Base-by-base conservation (phyloP, 2,329 filamentous ascomycete genomes). In the Ilyonectria sp. region DNA sequence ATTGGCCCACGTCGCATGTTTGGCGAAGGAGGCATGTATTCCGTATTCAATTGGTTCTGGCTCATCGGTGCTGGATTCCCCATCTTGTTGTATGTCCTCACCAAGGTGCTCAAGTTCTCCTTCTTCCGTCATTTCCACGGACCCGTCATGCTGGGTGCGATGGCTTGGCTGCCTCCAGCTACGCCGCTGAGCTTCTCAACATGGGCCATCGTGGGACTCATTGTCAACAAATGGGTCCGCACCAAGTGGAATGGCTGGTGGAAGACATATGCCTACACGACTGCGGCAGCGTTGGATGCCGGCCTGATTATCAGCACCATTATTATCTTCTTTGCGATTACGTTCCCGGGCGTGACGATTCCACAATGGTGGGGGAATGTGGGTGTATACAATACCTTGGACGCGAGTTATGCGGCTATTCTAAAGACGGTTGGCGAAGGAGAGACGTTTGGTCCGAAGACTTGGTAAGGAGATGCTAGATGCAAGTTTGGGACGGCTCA, bases 141-240 rank as follows among this genome's bases (percentile, higher is more conserved):
- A 0, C 89, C 89, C 0, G 82, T 90, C 37, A 85, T 91, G 72
- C 87, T 90, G 63, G 87, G 86, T 15, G 87, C 86, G 13, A 83
- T 85, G 40, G 81, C 80, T 11, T 79, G 85, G 63, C 83, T 90
- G 13, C 89, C 89, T 1, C 89, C 89, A 0, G 89, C 89, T 0
- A 90, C 89, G 0, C 86, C 87, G 0, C 79, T 90, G 40, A 90
- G 84, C 69, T 91, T 90, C 73, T 84, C 86, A 17, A 79, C 83
- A 7, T 91, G 89, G 89, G 87, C 84, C 5, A 79, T 89, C 17
- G 82, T 88, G 13, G 89, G 89, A 0, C 81, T 86, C 50, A 68
- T 90, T 35, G 90, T 91, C 79, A 89, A 91, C 73, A 85, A 87
- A 70, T 82, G 79, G 60, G 87, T 91, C 67, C 83, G 84, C 26